Evolutionary conservation across 208 protist genomes (phyloP), one percentile per base, ranked within the genome.

Genomic region (Chromosphaera perkinsii): DNA sequence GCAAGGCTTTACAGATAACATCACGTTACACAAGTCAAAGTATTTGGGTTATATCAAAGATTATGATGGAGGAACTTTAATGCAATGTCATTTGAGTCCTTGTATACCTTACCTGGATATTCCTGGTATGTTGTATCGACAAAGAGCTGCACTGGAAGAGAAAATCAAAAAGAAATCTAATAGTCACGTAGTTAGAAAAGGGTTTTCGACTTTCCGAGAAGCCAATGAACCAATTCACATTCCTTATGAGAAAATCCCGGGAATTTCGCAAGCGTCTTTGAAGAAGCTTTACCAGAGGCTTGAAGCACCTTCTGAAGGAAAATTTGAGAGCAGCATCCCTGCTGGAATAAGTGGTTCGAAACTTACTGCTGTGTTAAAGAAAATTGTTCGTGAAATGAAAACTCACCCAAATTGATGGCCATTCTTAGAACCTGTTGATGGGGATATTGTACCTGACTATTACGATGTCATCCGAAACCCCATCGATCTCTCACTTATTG

Each of bases 11-110:
- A 84, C 74, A 20, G 54, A 48, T 24, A 65, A 81, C 27, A 78
- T 88, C 20, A 82, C 75, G 3, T 54, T 90, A 33, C 37, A 64
- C 17, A 58, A 63, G 31, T 66, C 77, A 17, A 54, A 76, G 9
- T 92, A 88, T 84, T 71, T 73, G 24, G 85, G 85, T 2, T 88
- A 83, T 57, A 89, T 93, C 63, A 92, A 93, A 70, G 87, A 91
- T 42, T 93, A 93, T 59, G 84, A 92, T 31, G 87, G 85, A 40
- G 83, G 74, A 29, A 67, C 51, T 27, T 48, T 72, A 40, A 65
- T 72, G 67, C 1, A 63, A 32, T n/a, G 17, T 20, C 54, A 14
- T 60, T 22, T 60, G 27, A 27, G n/a, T 20, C 54, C 54, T 32
- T 45, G 35, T n/a, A 27, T 60, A 20, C 26, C 29, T 42, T 32